These are phyloP conservation scores for Austroboletus olivaceoglutinosus DNA, from an alignment of 1,284 basidiomycete genomes.

Conservation along the genomic window DNA sequence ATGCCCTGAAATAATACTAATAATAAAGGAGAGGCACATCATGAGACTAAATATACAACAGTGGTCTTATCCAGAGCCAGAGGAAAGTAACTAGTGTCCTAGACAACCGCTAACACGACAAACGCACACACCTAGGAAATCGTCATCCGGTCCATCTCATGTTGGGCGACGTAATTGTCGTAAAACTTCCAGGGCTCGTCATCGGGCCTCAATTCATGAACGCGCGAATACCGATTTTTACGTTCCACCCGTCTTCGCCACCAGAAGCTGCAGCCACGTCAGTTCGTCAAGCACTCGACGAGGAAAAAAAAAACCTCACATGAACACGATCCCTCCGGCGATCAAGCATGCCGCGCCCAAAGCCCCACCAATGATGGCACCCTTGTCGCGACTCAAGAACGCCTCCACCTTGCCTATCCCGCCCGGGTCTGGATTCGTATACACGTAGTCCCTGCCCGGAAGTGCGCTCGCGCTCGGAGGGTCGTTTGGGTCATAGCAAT, in stretches of 20 bases:
- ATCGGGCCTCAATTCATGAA: conserved; percentile 29
- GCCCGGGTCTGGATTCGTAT: conserved; percentile 25
- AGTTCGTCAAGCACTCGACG: not conserved
- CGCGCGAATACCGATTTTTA: conserved; percentile 21
- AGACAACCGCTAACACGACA: not conserved
- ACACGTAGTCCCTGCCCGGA: conserved; percentile 16
- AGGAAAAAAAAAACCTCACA: conserved; percentile 26
- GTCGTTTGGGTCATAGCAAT: conserved; percentile 33
- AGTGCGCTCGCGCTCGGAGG: conserved; percentile 26
- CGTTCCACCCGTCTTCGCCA: conserved; percentile 28
- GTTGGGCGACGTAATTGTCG: conserved; percentile 12
- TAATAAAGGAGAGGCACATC: not conserved
- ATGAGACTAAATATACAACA: not conserved
- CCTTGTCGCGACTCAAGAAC: conserved; percentile 26
- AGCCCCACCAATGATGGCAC: conserved; percentile 21
- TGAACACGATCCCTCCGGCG: conserved; percentile 23
- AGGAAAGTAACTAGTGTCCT: not conserved
- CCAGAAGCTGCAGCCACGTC: conserved; percentile 29
- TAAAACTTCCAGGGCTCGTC: conserved; percentile 34
- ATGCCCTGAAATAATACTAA: not conserved
- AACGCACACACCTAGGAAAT: not conserved
- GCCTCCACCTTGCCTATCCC: conserved; percentile 20
- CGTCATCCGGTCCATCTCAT: conserved; percentile 17
- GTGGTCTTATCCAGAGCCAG: not conserved
- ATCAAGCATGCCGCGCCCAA: conserved; percentile 16